Evolutionary conservation across 306 rosid genomes (phyloP), one percentile per base, ranked within the genome.

Genomic region (Cucumis melo): DNA sequence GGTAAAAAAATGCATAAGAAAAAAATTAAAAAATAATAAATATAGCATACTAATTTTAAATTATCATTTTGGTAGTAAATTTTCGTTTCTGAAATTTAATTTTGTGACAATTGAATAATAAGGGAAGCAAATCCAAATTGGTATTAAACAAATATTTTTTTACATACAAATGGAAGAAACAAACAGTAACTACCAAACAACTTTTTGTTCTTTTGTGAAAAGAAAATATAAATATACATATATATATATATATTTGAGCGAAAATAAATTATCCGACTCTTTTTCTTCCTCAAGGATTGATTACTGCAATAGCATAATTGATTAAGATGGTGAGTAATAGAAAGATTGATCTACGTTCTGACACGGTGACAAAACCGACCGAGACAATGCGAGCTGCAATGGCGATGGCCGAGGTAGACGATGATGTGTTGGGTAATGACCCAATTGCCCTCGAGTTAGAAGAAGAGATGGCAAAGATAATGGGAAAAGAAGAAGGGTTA

Each of bases 281-380:
- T 23, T 58, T 57, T 58, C 32, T 24, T 60, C 7, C 4, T 1
- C 11, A 23, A 24, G 14, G 14, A 27, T 42, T 12, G 66, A 60
- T 24, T 16, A 6, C n/a, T 7, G 15, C 7, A 15, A 27, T 60
- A 5, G 13, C 2, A 60, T 27, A 64, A 21, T 19, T 5, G 23
- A 34, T 8, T 1, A 88, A 84, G 60, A 91, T 93, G 96, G 88
- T 82, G 19, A 62, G 81, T 38, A 58, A 81, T 32, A 83, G 87
- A 81, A 88, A 23, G 0, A 94, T 93, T 79, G 98, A 93, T 83
- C 89, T 93, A 11, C 92, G 96, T 24, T 93, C 98, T 0, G 98
- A 93, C 83, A 93, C 96, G 0, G 98, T 93, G 42, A 93, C 97
- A 5, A 91, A 91, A 84, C 96, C 98, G 19, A 87, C 92, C 0